Evolutionary conservation across 805 yeast species (phyloP).

Genomic region (Yarrowia osloensis): DNA sequence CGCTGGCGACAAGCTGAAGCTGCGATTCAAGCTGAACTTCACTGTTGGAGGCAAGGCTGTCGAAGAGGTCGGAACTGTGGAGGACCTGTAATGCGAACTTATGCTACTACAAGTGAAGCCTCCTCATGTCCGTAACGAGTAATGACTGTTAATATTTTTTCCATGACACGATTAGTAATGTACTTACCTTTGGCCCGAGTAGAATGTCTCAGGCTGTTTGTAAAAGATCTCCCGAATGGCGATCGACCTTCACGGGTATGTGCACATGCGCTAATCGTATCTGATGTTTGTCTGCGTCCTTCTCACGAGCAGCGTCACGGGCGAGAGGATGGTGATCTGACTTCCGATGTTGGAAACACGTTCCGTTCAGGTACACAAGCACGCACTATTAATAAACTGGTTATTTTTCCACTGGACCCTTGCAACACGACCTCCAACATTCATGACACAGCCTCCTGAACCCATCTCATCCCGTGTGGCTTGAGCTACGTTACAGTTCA

Average conservation of each 20-base stretch:
- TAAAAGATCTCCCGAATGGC: not conserved
- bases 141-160: slow-evolving; percentile 16
- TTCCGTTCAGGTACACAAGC: no score
- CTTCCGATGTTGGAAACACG: not conserved
- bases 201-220: not conserved
- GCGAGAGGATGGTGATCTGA: no score
- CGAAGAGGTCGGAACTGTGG: slow-evolving; percentile 61
- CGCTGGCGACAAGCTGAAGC: slow-evolving; percentile 50
- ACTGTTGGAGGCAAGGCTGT: slow-evolving; percentile 49
- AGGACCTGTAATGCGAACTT: slow-evolving; percentile 31
- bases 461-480: no score
- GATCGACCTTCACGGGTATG: no score
- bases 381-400: no score
- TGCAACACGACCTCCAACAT: no score
- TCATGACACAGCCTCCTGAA: no score
- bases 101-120: not conserved
- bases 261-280: no score
- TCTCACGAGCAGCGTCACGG: no score
- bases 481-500: not conserved
- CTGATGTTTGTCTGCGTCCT: no score
- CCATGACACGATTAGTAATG: not conserved
- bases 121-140: slow-evolving; percentile 26
- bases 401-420: no score
- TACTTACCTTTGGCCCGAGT: no score
- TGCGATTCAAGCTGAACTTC: slow-evolving; percentile 75